Evolutionary conservation across 495 filamentous ascomycete species (phyloP), one percentile per base, ranked within the genome.

Genomic region (Lasiosphaeria hispida): DNA sequence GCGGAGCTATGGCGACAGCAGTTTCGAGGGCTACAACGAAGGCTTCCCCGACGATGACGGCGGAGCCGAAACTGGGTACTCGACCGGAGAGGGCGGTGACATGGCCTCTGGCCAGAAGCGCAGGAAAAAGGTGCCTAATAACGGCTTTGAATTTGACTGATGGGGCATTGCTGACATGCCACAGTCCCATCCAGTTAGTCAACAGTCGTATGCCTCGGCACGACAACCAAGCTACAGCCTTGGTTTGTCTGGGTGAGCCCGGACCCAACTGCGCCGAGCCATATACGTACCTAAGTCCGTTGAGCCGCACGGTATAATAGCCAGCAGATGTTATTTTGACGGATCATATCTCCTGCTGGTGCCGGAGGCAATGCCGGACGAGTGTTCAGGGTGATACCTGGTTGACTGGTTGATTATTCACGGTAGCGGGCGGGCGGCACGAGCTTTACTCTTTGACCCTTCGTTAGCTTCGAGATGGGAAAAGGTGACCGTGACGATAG

Each of bases 21-120:
- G 77, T 62, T 83, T 75, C 62, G 81, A 83, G 57, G 81, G 81
- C 42, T 83, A 83, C 62, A 79, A 77, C 19, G 81, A 83, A 55
- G 78, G 81, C 15, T 82, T 62, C 45, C 71, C 67, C 1, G 80
- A 82, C 53, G 79, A 81, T 56, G 78, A 81, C 52, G 58, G 62
- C 1, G 78, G 75, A 30, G 58, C 66, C 47, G 74, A 73, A 7
- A 63, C 67, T 0, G 80, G 79, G 15, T 83, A 82, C 48, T 82
- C 79, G 39, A 80, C 77, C 17, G 76, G 75, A 39, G 80, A 81
- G 55, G 80, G 74, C 33, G 23, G 23, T 30, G 80, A 80, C 23
- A 74, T 77, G 61, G 66, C 59, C 34, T 62, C 68, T 39, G 71
- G 69, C 55, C 63, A 75, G 55, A 83, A 83, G 71, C 73, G 79